Percentiles rank a stretch among this genome's conserved stretches.
These are phyloP conservation scores for Limnanthes douglasii DNA, from an alignment of 345 rosid genomes.

Conservation along the genomic window DNA sequence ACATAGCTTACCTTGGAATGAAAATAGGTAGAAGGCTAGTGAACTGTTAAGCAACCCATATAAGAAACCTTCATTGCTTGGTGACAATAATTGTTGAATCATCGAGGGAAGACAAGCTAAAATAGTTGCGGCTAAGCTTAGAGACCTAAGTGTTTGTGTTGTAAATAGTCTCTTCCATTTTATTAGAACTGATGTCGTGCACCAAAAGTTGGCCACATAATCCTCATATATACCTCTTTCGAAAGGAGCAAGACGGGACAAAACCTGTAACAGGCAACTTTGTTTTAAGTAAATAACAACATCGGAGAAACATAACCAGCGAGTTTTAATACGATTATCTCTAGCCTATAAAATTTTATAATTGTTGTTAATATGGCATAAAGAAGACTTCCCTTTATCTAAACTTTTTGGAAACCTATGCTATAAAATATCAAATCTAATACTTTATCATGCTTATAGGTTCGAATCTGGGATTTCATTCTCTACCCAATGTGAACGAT, in stretches of 20 bases:
- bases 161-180: slow-evolving; percentile 80
- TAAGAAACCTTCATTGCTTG: slow-evolving; percentile 70
- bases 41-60: slow-evolving; percentile 73
- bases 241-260: slow-evolving; percentile 87
- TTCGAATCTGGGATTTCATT: too few relatives aligned
- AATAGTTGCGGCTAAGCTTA: slow-evolving; percentile 55
- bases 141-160: slow-evolving; percentile 30
- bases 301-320: too few relatives aligned
- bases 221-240: slow-evolving; percentile 98
- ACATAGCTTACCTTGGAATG: slow-evolving; percentile 74
- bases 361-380: too few relatives aligned
- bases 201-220: slow-evolving; percentile 96
- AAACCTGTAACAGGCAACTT: slow-evolving; percentile 35
- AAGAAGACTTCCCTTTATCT: too few relatives aligned
- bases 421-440: too few relatives aligned
- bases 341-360: too few relatives aligned
- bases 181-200: slow-evolving; percentile 55
- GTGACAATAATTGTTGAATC: slow-evolving; percentile 70
- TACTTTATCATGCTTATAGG: too few relatives aligned
- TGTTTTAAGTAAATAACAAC: neutral
- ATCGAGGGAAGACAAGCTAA: slow-evolving; percentile 68
- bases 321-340: too few relatives aligned
- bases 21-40: slow-evolving; percentile 72
- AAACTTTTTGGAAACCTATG: too few relatives aligned
- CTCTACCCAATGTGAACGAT: too few relatives aligned